Conservation (phyloP, 2,329 filamentous ascomycete genomes). For the Diplodia mutila region DNA sequence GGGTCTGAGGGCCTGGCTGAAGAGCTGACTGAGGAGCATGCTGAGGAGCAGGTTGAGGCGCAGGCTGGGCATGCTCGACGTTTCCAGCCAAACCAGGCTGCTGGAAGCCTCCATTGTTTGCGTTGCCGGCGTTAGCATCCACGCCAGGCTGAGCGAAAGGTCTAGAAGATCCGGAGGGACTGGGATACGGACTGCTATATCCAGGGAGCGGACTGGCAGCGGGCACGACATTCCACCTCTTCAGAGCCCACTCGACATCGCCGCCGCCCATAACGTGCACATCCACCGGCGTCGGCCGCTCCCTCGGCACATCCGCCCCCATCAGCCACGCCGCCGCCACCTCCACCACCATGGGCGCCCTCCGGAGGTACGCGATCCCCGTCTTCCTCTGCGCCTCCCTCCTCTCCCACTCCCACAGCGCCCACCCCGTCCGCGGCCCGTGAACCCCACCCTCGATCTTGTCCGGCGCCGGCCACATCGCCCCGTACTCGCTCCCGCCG, state of each 20-base stretch:
- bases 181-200: background rate
- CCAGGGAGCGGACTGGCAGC: background rate
- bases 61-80: too few relatives aligned
- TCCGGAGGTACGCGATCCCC: too few relatives aligned
- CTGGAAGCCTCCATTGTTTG: too few relatives aligned
- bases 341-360: background rate
- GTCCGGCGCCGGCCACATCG: background rate
- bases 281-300: background rate
- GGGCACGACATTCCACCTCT: background rate
- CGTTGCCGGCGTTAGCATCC: too few relatives aligned
- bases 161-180: too few relatives aligned
- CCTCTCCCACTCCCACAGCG: background rate
- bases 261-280: background rate
- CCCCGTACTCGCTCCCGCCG: background rate
- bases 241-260: background rate
- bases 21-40: too few relatives aligned
- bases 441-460: background rate
- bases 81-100: too few relatives aligned
- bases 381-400: too few relatives aligned
- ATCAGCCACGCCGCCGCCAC: background rate
- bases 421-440: background rate
- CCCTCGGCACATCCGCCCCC: background rate
- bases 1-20: too few relatives aligned
- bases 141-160: too few relatives aligned
- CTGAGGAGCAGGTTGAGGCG: too few relatives aligned